phyloP scores from a whole-genome alignment of 169 alveolate genomes.

The Cryptosporidium parvum region DNA sequence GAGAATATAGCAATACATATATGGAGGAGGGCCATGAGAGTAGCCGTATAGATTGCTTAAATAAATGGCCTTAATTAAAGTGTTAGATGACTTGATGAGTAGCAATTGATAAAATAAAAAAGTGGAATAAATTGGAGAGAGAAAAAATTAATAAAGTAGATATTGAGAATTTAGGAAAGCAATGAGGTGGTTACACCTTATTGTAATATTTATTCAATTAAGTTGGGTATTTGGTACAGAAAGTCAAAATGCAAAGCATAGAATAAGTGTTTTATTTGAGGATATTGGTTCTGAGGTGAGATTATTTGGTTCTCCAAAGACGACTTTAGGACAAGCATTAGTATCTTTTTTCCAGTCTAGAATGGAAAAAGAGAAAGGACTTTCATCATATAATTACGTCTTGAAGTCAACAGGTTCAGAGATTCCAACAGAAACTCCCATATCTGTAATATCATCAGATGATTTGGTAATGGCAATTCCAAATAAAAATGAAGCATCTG shows the following conservation, averaged over 20 bases:
- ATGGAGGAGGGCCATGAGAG: neutral
- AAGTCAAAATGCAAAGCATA: slow-evolving; percentile 17
- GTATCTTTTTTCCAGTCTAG: slow-evolving; percentile 46
- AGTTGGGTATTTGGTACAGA: slow-evolving; percentile 65
- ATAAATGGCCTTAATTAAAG: neutral
- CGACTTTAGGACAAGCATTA: slow-evolving; percentile 65
- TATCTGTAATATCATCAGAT: slow-evolving; percentile 11
- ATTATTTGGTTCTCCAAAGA: slow-evolving; percentile 62
- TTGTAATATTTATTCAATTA: slow-evolving; percentile 19
- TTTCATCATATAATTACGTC: slow-evolving; percentile 23
- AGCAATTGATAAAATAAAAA: neutral
- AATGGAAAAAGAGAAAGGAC: neutral
- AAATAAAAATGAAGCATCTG: neutral
- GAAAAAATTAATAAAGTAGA: neutral
- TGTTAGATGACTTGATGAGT: slow-evolving; percentile 2
- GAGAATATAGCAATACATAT: neutral
- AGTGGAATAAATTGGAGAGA: neutral
- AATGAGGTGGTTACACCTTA: slow-evolving; percentile 71
- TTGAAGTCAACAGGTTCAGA: slow-evolving; percentile 44
- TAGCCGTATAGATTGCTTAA: neutral
- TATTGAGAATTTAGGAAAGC: neutral
- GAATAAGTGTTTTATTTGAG: slow-evolving; percentile 43
- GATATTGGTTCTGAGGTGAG: slow-evolving; percentile 60
- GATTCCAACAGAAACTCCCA: slow-evolving; percentile 27
- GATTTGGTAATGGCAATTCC: slow-evolving; percentile 63